phyloP scores from a whole-genome alignment of 129 eudicot species.

The Arctium minus region DNA sequence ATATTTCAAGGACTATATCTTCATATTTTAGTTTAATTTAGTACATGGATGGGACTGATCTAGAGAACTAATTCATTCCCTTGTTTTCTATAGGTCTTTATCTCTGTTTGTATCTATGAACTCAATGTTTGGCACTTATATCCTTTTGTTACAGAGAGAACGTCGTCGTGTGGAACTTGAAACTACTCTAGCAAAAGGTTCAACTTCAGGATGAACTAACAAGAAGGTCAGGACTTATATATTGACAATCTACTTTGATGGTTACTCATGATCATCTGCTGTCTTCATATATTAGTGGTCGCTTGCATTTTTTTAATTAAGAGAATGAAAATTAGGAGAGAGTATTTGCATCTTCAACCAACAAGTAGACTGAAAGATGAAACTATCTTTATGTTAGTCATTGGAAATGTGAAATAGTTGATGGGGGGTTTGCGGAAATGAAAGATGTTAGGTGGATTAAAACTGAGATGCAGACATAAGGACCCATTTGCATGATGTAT shows the following conservation, averaged over 20 bases:
- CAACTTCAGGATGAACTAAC: slow-evolving; percentile 28
- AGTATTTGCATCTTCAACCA: background rate
- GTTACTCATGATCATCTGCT: background rate
- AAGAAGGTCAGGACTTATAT: slow-evolving; percentile 21
- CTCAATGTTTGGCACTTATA: background rate
- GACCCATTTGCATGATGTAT: background rate
- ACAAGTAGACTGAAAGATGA: background rate
- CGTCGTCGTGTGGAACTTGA: slow-evolving; percentile 52
- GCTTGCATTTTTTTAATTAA: background rate
- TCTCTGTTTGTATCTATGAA: background rate
- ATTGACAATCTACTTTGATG: background rate
- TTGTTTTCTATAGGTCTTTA: background rate
- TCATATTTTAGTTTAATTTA: background rate
- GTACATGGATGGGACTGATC: background rate
- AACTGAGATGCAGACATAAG: slow-evolving; percentile 4
- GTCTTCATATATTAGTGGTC: background rate
- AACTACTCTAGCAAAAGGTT: slow-evolving; percentile 31
- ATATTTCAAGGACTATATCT: background rate
- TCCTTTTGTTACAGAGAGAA: slow-evolving; percentile 43
- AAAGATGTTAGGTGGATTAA: slow-evolving; percentile 7
- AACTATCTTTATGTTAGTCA: background rate
- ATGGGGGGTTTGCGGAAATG: background rate
- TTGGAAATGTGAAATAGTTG: background rate
- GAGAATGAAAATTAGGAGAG: background rate
- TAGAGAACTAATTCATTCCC: background rate